phyloP scores from a whole-genome alignment of 768 basidiomycete genomes.

The Kondoa subrosea region DNA sequence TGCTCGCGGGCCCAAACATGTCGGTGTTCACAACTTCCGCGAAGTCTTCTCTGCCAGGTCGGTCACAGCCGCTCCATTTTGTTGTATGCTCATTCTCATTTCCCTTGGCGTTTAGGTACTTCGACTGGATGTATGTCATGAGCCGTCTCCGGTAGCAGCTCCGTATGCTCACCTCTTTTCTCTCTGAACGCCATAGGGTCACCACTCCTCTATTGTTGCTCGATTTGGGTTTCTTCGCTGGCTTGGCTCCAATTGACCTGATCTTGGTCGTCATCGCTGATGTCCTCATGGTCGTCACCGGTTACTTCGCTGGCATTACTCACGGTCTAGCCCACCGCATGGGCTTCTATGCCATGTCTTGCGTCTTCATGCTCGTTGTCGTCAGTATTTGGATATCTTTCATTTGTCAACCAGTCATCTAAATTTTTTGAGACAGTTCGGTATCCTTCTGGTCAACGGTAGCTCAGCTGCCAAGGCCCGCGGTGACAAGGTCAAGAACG shows the following conservation, averaged over 20 bases:
- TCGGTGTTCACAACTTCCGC: background rate
- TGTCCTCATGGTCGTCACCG: constrained; percentile 2
- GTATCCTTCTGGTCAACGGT: background rate
- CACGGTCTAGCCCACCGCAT: background rate
- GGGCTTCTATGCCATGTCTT: constrained; percentile 6
- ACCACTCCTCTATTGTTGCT: background rate
- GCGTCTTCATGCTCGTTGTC: constrained; percentile 1
- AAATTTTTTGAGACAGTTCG: background rate
- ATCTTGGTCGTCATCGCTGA: background rate
- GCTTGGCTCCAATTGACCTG: background rate
- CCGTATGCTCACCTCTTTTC: background rate
- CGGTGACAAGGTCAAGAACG: background rate
- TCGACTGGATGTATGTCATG: background rate
- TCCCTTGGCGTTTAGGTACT: too few species aligned
- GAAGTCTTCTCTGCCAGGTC: constrained; percentile 1
- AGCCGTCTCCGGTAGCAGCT: background rate
- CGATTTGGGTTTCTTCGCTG: constrained; percentile 5
- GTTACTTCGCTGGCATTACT: background rate
- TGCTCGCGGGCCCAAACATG: background rate
- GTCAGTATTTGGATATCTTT: background rate
- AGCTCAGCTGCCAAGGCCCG: background rate
- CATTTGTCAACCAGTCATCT: background rate
- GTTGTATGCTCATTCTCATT: too few species aligned
- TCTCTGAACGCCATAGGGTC: too few species aligned
- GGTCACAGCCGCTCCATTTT: too few species aligned